A percentile compares a stretch with the other conserved stretches of the same genome.
These are phyloP conservation scores for Colletotrichum ledebouriae DNA, from an alignment of 2,329 filamentous ascomycete genomes.

Conservation along the genomic window DNA sequence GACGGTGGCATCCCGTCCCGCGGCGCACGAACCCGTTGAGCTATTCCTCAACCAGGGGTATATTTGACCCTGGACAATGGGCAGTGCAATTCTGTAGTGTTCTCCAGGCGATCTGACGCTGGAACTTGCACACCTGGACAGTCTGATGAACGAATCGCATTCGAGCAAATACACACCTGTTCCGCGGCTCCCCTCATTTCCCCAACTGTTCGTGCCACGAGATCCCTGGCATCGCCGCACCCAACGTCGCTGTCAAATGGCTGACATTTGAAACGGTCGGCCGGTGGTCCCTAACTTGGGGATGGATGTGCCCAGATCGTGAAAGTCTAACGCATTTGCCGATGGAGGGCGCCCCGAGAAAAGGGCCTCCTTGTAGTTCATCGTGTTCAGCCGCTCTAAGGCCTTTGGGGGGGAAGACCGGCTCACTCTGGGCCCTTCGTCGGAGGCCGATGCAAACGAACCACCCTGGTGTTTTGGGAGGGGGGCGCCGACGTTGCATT, in stretches of 20 bases:
- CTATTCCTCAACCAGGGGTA: not conserved
- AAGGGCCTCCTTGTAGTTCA: not conserved
- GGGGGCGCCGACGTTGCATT: slow-evolving; percentile 25
- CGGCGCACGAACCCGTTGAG: not conserved
- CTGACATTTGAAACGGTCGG: slow-evolving; percentile 37
- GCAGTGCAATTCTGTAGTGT: slow-evolving; percentile 26
- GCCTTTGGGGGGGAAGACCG: slow-evolving; percentile 3
- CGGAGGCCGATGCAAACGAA: slow-evolving; percentile 25
- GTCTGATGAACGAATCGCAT: slow-evolving; percentile 36
- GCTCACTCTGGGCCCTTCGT: not conserved
- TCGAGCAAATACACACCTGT: slow-evolving; percentile 11
- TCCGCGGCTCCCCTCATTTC: slow-evolving; percentile 11
- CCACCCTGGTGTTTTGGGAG: slow-evolving; percentile 4
- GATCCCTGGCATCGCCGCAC: slow-evolving; percentile 22
- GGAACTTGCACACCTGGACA: slow-evolving; percentile 21
- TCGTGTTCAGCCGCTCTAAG: slow-evolving; percentile 15
- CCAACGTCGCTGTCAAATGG: slow-evolving; percentile 38
- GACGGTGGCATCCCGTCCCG: slow-evolving; percentile 11
- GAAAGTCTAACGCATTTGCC: slow-evolving; percentile 28
- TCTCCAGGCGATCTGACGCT: slow-evolving; percentile 31
- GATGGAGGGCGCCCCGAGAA: not conserved
- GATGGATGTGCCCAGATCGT: slow-evolving; percentile 16
- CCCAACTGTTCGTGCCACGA: slow-evolving; percentile 36
- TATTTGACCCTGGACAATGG: slow-evolving; percentile 15
- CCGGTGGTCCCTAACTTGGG: slow-evolving; percentile 5